Conservation (phyloP, 805 yeast species). For the Suhomyces sp. region DNA sequence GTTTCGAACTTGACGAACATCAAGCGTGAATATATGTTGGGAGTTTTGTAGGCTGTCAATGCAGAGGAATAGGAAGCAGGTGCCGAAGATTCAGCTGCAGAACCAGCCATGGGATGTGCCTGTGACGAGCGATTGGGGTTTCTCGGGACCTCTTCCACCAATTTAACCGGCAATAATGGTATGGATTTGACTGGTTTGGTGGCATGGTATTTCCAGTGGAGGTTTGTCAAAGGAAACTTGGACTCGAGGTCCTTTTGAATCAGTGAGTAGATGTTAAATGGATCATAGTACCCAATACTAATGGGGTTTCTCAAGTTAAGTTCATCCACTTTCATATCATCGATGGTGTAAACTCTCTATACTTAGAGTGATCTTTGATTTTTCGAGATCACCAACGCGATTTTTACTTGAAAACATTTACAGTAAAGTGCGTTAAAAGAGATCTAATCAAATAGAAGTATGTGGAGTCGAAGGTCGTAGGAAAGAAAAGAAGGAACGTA, state of each 20-base stretch:
- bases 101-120: slow-evolving; percentile 10
- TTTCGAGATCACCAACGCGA: neutral
- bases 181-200: slow-evolving; percentile 61
- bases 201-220: slow-evolving; percentile 62
- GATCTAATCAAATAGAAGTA: too few species aligned
- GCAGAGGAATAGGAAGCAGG: neutral
- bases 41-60: slow-evolving; percentile 4
- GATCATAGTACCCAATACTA: slow-evolving; percentile 67
- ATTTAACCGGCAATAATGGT: slow-evolving; percentile 51
- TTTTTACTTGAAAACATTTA: too few species aligned
- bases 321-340: slow-evolving; percentile 8
- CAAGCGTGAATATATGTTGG: slow-evolving; percentile 56
- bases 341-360: neutral
- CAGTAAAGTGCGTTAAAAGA: neutral
- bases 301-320: slow-evolving; percentile 18
- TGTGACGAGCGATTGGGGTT: slow-evolving; percentile 1
- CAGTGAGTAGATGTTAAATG: slow-evolving; percentile 55
- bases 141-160: slow-evolving; percentile 58
- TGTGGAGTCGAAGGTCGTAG: too few species aligned
- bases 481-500: too few species aligned
- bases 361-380: neutral
- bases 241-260: slow-evolving; percentile 43
- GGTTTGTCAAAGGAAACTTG: slow-evolving; percentile 55
- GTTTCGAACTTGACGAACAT: slow-evolving; percentile 67
- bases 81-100: neutral